phyloP scores from a whole-genome alignment of 2,329 filamentous ascomycete species.

The Penicillium sp. region DNA sequence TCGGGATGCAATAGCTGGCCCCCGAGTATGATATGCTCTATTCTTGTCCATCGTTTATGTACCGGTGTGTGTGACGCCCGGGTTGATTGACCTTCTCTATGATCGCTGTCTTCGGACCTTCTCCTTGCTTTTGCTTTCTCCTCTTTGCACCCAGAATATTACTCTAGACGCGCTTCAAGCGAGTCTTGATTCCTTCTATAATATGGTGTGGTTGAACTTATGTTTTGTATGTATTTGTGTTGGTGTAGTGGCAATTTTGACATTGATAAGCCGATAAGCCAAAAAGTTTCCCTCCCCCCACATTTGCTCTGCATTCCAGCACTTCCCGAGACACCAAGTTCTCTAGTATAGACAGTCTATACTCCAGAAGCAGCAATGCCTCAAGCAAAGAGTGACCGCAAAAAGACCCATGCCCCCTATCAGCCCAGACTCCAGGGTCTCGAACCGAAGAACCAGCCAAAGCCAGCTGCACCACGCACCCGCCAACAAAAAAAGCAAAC shows the following conservation, averaged over 20 bases:
- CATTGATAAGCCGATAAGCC: slow-evolving; percentile 20
- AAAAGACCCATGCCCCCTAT: neutral
- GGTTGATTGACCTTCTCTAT: slow-evolving; percentile 26
- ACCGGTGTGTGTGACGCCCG: slow-evolving; percentile 27
- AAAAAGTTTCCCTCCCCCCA: slow-evolving; percentile 3
- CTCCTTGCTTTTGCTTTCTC: slow-evolving; percentile 13
- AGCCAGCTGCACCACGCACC: slow-evolving; percentile 6
- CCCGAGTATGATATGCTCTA: slow-evolving; percentile 34
- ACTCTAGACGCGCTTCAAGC: slow-evolving; percentile 3
- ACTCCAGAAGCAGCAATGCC: slow-evolving; percentile 3
- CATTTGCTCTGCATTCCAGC: neutral
- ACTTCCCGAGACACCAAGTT: neutral
- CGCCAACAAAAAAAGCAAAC: slow-evolving; percentile 8
- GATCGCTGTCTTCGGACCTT: slow-evolving; percentile 20
- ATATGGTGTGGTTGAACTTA: slow-evolving; percentile 2
- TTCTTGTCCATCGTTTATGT: slow-evolving; percentile 38
- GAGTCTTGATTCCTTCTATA: slow-evolving; percentile 1
- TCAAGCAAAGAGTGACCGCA: slow-evolving; percentile 12
- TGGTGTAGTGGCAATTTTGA: slow-evolving; percentile 15
- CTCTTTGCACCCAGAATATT: slow-evolving; percentile 13
- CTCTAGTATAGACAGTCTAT: neutral
- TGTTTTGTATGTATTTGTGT: neutral
- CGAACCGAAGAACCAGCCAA: neutral
- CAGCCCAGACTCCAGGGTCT: too few relatives aligned
- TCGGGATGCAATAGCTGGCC: slow-evolving; percentile 26